Conservation (phyloP, 176 grass and related monocot genomes). For the Themeda triandra region DNA sequence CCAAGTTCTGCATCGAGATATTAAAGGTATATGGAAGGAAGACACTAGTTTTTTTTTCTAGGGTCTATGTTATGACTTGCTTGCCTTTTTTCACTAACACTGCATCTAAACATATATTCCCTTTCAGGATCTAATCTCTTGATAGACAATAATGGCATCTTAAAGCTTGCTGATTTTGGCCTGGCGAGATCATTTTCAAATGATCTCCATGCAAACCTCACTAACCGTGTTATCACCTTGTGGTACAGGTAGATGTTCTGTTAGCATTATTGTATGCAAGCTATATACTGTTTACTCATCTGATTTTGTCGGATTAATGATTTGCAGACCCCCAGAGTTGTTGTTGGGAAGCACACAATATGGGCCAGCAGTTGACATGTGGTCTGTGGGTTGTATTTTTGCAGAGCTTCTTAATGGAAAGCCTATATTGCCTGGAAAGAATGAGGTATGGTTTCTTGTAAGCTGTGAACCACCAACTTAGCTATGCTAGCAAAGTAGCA, state of each 20-base stretch:
- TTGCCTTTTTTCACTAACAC: not conserved
- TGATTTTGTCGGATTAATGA: slow-evolving; percentile 21
- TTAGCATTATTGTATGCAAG: slow-evolving; percentile 24
- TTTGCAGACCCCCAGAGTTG: slow-evolving; percentile 82
- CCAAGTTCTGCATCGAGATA: slow-evolving; percentile 93
- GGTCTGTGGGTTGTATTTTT: slow-evolving; percentile 99
- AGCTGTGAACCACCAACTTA: not conserved
- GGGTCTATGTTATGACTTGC: not conserved
- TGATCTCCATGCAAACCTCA: slow-evolving; percentile 77
- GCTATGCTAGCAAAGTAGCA: not conserved
- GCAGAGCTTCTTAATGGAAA: slow-evolving; percentile 88
- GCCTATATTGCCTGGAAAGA: slow-evolving; percentile 88
- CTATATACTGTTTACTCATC: not conserved
- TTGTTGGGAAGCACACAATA: slow-evolving; percentile 84
- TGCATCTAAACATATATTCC: not conserved
- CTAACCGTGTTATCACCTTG: slow-evolving; percentile 92
- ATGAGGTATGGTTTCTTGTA: slow-evolving; percentile 57
- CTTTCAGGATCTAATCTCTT: slow-evolving; percentile 80
- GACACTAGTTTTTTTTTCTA: not conserved
- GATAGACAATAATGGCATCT: slow-evolving; percentile 95
- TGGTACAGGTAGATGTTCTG: slow-evolving; percentile 75
- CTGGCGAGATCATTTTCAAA: slow-evolving; percentile 82
- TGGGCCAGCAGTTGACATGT: slow-evolving; percentile 93
- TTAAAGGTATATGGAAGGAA: slow-evolving; percentile 66
- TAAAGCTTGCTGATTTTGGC: slow-evolving; percentile 98